A percentile compares a stretch with the other conserved stretches of the same genome.
These are phyloP conservation scores for Phytophthora sp. DNA, from an alignment of 352 stramenopile species.

Conservation along the genomic window DNA sequence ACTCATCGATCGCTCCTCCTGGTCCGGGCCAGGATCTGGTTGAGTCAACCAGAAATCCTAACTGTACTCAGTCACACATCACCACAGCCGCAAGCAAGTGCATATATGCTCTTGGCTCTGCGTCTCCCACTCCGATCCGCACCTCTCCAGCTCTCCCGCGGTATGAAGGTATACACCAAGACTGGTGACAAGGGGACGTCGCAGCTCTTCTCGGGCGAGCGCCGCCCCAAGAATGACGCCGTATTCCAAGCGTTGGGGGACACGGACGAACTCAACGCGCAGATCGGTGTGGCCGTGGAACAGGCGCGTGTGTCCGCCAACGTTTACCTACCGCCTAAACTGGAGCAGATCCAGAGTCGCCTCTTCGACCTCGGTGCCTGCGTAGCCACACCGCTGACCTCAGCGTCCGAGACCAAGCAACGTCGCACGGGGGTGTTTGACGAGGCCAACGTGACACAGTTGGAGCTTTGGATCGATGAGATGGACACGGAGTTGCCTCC, in stretches of 20 bases:
- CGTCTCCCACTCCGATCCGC: background rate
- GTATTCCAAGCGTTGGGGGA: conserved; percentile 92
- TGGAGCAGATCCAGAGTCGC: conserved; percentile 90
- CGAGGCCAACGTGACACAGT: conserved; percentile 61
- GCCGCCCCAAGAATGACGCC: conserved; percentile 82
- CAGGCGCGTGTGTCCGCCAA: conserved; percentile 45
- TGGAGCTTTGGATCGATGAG: conserved; percentile 90
- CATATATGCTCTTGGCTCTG: conserved; percentile 16
- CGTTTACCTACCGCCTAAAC: conserved; percentile 56
- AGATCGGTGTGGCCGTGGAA: conserved; percentile 72
- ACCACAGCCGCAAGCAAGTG: too few relatives aligned
- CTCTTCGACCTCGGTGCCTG: conserved; percentile 92
- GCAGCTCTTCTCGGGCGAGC: conserved; percentile 91
- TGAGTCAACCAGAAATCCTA: too few relatives aligned
- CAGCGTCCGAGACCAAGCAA: conserved; percentile 69
- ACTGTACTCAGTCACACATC: too few relatives aligned
- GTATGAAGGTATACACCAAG: conserved; percentile 93
- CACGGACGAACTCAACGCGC: conserved; percentile 92
- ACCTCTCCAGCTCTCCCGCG: conserved; percentile 1
- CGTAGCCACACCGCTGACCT: conserved; percentile 84
- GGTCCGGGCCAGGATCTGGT: background rate
- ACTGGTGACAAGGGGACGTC: conserved; percentile 93
- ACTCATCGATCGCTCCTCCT: too few relatives aligned
- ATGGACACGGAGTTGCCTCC: conserved; percentile 85
- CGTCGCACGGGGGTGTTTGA: conserved; percentile 65